Base-by-base conservation (phyloP, 257 asterid species). In the Osmanthus fragrans region DNA sequence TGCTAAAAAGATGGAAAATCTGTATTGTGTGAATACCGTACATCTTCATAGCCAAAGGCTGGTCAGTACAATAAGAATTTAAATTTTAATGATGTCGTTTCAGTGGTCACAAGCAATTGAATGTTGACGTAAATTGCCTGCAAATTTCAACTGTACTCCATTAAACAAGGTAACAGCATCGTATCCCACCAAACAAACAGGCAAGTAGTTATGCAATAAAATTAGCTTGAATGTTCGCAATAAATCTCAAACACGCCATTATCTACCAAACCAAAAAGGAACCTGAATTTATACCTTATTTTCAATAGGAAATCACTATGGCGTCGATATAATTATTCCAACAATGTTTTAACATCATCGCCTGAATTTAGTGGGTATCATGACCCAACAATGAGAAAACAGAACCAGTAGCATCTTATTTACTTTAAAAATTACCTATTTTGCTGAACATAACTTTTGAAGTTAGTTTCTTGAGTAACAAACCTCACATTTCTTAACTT, bases 31-130 rank as follows among this genome's bases (percentile, higher is more conserved):
- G 33, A 63, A 63, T 11, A 11, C 42, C 88, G 27, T 75, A 82
- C 89, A 85, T 75, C 77, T 85, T 85, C 89, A 85, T 85, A 70
- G 72, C 39, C n/a, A 70, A 1, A 0, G 70, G 72, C 74, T 68
- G 67, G 40, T 64, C 13, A 27, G 70, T 70, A 40, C 71, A 42
- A 65, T n/a, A 7, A 40, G 40, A 39, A 4, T 70, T 7, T 10
- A 39, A 69, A 37, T 21, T 37, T 25, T 32, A 54, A 30, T 23
- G 6, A 56, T 15, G 76, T 51, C 27, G 67, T 39, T 72, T n/a
- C 60, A 76, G 75, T 42, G 11, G 25, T 60, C 74, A 76, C 77
- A 16, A 23, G 64, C 32, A 29, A 70, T 37, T 23, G 25, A 11
- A 47, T 3, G 39, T 65, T 5, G 23, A 63, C 58, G 72, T n/a